Percentiles rank a stretch among this genome's conserved stretches.
Evolutionary conservation across 768 basidiomycete genomes (phyloP).

Genomic region (Boletellus emodensis): DNA sequence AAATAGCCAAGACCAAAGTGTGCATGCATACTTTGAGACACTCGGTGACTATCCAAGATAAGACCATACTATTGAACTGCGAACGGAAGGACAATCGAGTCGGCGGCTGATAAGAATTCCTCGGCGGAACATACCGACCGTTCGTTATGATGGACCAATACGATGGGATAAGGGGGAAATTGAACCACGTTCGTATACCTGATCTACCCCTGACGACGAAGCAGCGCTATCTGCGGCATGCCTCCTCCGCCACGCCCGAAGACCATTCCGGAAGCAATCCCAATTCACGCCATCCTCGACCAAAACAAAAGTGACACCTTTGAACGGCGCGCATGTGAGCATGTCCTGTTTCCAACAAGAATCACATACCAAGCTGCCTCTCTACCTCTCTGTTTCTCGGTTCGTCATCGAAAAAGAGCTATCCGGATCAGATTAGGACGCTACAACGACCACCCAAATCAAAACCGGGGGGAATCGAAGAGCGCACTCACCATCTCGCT

Average conservation of each 20-base stretch:
- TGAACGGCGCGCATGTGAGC: neutral
- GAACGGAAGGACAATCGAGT: neutral
- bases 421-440: neutral
- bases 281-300: slow-evolving; percentile 59
- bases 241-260: slow-evolving; percentile 63
- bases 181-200: neutral
- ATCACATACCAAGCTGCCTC: slow-evolving; percentile 43
- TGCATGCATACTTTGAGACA: neutral
- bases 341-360: neutral
- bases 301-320: slow-evolving; percentile 81
- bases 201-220: neutral
- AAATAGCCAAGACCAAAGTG: neutral
- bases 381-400: slow-evolving; percentile 47
- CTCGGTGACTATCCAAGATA: slow-evolving; percentile 11
- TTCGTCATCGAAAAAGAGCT: slow-evolving; percentile 77
- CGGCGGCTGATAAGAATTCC: neutral
- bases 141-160: neutral
- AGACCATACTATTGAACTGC: neutral
- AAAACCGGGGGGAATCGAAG: neutral
- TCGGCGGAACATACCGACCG: slow-evolving; percentile 5
- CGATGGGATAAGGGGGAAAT: neutral
- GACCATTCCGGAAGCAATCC: slow-evolving; percentile 64
- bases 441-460: neutral
- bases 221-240: slow-evolving; percentile 23
- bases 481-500: slow-evolving; percentile 61